Percentiles rank a stretch among this genome's conserved stretches.
Conservation (phyloP, 2,329 filamentous ascomycete species). For the Taxawa tesnikishii region DNA sequence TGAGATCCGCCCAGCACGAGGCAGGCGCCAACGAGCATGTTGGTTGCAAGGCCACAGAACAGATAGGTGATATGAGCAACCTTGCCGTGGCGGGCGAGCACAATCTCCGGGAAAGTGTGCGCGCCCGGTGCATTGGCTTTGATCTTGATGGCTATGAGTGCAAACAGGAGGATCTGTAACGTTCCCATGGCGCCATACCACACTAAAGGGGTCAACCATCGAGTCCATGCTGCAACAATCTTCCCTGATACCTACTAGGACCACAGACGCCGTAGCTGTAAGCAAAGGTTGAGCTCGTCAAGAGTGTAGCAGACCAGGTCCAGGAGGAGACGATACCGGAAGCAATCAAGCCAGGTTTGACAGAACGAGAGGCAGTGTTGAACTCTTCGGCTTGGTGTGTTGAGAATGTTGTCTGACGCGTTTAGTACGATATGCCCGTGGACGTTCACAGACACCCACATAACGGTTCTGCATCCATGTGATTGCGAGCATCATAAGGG, state of each 20-base stretch:
- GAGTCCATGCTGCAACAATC: not conserved
- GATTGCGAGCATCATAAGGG: constrained; percentile 26
- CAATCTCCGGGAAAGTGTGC: constrained; percentile 30
- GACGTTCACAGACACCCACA: constrained; percentile 43
- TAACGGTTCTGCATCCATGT: constrained; percentile 30
- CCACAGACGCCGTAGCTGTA: constrained; percentile 25
- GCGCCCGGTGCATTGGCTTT: constrained; percentile 28
- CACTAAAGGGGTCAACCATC: constrained; percentile 8
- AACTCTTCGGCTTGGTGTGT: constrained; percentile 56
- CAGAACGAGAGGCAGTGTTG: constrained; percentile 71
- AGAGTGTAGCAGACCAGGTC: constrained; percentile 49
- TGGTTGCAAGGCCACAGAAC: constrained; percentile 29
- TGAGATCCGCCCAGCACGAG: constrained; percentile 33
- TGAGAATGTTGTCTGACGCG: constrained; percentile 13
- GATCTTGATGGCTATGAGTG: constrained; percentile 30
- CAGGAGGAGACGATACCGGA: constrained; percentile 80
- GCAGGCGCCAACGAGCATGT: constrained; percentile 30
- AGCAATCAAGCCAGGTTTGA: constrained; percentile 78
- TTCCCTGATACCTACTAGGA: constrained; percentile 10
- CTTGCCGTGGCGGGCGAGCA: constrained; percentile 24
- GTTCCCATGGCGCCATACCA: constrained; percentile 32
- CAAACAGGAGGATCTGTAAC: constrained; percentile 32
- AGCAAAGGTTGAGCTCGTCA: constrained; percentile 20
- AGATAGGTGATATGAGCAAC: constrained; percentile 17
- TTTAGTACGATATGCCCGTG: not conserved